Conservation (phyloP, 202 grass and related monocot species). For the Digitaria exilis region DNA sequence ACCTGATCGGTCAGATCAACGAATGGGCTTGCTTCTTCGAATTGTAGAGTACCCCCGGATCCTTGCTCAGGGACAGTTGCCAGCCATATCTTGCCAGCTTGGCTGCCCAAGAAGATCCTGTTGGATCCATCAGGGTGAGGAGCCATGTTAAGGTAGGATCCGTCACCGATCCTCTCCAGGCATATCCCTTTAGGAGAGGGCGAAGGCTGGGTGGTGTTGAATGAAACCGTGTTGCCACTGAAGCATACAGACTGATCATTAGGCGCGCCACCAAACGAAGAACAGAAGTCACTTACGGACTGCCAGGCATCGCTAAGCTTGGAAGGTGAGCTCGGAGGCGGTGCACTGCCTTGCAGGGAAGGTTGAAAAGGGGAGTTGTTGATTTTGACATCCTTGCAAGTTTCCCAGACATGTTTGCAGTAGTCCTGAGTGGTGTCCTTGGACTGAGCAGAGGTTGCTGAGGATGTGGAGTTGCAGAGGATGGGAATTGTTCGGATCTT, state of each 20-base stretch:
- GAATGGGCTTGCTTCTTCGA: constrained; percentile 59
- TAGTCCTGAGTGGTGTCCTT: constrained; percentile 62
- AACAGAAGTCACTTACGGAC: constrained; percentile 74
- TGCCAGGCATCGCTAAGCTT: constrained; percentile 76
- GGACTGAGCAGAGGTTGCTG: constrained; percentile 46
- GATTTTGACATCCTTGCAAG: constrained; percentile 73
- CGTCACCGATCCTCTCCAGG: constrained; percentile 72
- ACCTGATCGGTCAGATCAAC: constrained; percentile 90
- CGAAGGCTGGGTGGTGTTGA: constrained; percentile 52
- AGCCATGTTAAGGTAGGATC: constrained; percentile 88
- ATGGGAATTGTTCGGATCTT: constrained; percentile 57
- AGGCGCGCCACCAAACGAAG: constrained; percentile 57
- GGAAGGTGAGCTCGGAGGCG: constrained; percentile 36
- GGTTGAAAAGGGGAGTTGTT: constrained; percentile 74
- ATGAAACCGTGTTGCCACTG: constrained; percentile 55
- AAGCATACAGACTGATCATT: constrained; percentile 61
- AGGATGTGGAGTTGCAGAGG: constrained; percentile 63
- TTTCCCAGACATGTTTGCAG: constrained; percentile 63
- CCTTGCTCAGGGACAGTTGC: constrained; percentile 78
- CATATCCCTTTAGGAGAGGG: constrained; percentile 70
- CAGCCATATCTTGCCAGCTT: constrained; percentile 82
- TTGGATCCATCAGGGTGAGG: constrained; percentile 86
- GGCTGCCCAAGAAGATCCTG: constrained; percentile 73
- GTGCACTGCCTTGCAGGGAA: constrained; percentile 44
- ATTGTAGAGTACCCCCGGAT: constrained; percentile 58